Conservation (phyloP, 768 basidiomycete species). For the Mycena galopus region DNA sequence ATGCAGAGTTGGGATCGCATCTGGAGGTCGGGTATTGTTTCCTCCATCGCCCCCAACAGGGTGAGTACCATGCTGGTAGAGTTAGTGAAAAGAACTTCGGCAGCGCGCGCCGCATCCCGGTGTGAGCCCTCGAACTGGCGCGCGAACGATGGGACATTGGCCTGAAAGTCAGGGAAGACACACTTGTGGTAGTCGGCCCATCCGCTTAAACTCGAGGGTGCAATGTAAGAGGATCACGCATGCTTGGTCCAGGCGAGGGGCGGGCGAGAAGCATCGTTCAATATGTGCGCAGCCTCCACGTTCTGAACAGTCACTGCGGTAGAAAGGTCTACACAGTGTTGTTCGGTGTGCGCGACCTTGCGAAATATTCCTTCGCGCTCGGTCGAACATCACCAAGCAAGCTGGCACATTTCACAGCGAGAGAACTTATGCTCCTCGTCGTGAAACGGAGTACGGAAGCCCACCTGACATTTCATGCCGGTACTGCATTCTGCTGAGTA, state of each 20-base stretch:
- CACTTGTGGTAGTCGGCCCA: constrained; percentile 18
- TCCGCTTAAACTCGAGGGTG: constrained; percentile 12
- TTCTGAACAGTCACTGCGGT: background rate
- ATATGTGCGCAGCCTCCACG: background rate
- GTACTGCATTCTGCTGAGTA: background rate
- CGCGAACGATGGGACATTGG: background rate
- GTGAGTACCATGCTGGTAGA: constrained; percentile 15
- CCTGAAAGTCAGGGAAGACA: background rate
- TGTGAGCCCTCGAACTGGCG: background rate
- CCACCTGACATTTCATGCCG: constrained; percentile 25
- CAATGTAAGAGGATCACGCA: background rate
- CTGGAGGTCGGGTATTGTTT: constrained; percentile 10
- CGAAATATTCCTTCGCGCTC: constrained; percentile 1
- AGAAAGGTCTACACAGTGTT: background rate
- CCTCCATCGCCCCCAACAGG: constrained; percentile 8
- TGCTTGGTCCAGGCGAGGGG: background rate
- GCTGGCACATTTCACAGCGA: constrained; percentile 6
- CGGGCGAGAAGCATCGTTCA: background rate
- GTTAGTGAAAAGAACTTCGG: background rate
- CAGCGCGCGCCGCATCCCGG: background rate
- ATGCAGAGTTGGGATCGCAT: constrained; percentile 18
- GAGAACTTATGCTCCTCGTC: background rate
- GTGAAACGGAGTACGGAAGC: constrained; percentile 29
- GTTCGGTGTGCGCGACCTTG: background rate
- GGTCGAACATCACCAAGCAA: constrained; percentile 28